These are phyloP conservation scores for Polygonum maritimum DNA, from an alignment of 148 eudicot species.

Conservation along the genomic window DNA sequence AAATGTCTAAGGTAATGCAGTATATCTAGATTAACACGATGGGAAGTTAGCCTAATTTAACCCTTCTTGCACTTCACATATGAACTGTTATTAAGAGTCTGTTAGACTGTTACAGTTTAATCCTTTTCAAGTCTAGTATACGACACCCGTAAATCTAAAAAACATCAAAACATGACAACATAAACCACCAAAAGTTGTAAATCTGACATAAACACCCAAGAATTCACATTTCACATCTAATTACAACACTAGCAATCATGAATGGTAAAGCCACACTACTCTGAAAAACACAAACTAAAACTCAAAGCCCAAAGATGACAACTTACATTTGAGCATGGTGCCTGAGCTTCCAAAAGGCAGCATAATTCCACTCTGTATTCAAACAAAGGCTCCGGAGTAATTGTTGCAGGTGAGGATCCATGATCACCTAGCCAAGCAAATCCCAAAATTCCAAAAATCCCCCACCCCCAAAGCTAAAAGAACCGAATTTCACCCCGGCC, in stretches of 20 bases:
- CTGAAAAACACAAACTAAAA: not conserved
- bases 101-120: not conserved
- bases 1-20: not conserved
- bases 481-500: not conserved
- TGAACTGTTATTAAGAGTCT: not conserved
- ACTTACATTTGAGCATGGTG: constrained; percentile 72
- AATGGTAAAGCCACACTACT: not conserved
- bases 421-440: constrained; percentile 30
- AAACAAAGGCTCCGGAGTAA: constrained; percentile 60
- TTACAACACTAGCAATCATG: not conserved
- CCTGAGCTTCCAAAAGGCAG: constrained; percentile 79
- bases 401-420: constrained; percentile 67
- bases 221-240: not conserved
- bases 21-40: not conserved
- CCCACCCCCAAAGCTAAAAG: constrained; percentile 9
- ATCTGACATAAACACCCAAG: not conserved
- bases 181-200: not conserved
- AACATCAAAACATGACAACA: not conserved
- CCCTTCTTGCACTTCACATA: not conserved
- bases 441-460: constrained; percentile 24
- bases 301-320: not conserved
- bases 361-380: constrained; percentile 62
- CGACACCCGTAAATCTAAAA: not conserved
- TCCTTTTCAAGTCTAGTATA: not conserved
- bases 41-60: not conserved